A percentile compares a stretch with the other conserved stretches of the same genome.
Evolutionary conservation across 2,329 filamentous ascomycete genomes (phyloP).

Genomic region (Pseudocercospora crystallina): DNA sequence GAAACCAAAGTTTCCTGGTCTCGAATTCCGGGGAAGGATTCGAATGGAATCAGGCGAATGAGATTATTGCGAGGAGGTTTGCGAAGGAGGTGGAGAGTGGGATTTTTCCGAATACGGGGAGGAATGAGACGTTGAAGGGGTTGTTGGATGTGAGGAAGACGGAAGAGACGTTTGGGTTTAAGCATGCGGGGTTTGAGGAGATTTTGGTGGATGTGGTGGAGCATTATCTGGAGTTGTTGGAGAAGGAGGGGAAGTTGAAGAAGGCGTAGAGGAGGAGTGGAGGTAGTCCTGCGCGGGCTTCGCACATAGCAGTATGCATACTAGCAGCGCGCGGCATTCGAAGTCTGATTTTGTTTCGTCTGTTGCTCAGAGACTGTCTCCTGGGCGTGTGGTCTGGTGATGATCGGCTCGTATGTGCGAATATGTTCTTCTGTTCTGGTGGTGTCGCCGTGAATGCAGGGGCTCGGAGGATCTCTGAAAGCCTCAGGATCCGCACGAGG

Average conservation of each 20-base stretch:
- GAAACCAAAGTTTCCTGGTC: conserved; percentile 25
- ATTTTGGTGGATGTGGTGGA: conserved; percentile 8
- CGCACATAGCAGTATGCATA: too few species aligned
- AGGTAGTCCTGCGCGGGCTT: too few species aligned
- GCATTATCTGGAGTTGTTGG: conserved; percentile 11
- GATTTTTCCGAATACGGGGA: conserved; percentile 15
- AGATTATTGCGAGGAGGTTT: conserved; percentile 6
- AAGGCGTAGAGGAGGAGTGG: too few species aligned
- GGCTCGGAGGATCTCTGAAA: too few species aligned
- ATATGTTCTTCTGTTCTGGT: too few species aligned
- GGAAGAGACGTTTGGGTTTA: conserved; percentile 12
- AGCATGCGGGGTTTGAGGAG: conserved; percentile 8
- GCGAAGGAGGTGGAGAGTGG: conserved; percentile 14
- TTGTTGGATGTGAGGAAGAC: conserved; percentile 8
- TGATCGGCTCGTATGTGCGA: too few species aligned
- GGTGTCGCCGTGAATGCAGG: too few species aligned
- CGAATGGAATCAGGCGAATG: conserved; percentile 22
- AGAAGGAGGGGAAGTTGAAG: neutral
- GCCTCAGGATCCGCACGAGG: too few species aligned
- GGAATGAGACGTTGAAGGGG: conserved; percentile 5
- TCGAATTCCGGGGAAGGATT: conserved; percentile 14
- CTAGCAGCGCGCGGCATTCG: too few species aligned
- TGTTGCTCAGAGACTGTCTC: too few species aligned
- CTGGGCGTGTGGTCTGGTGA: too few species aligned
- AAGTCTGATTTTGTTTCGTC: too few species aligned